Conservation (phyloP, 1,284 basidiomycete species). For the Naganishia sp. region DNA sequence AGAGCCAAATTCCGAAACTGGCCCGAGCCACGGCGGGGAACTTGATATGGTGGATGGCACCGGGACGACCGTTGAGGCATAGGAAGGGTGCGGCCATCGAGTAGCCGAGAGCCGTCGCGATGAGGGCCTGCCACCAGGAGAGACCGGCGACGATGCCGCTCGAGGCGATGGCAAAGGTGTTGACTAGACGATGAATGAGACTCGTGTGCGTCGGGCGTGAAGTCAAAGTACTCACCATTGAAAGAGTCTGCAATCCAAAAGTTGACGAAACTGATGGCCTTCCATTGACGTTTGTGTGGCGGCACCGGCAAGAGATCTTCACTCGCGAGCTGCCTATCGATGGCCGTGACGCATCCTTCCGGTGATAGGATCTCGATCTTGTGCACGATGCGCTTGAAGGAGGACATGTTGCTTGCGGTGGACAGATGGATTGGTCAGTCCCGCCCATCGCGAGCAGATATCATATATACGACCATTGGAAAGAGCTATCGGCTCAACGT, state of each 20-base stretch:
- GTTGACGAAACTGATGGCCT: slow-evolving; percentile 36
- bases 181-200: slow-evolving; percentile 79
- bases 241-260: slow-evolving; percentile 80
- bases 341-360: slow-evolving; percentile 47
- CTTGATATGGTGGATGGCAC: slow-evolving; percentile 73
- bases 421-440: no score
- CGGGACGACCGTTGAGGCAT: slow-evolving; percentile 75
- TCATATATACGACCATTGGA: no score
- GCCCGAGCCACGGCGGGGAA: slow-evolving; percentile 75
- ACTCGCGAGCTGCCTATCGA: slow-evolving; percentile 62
- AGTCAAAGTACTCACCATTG: slow-evolving; percentile 70
- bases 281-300: slow-evolving; percentile 48
- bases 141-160: slow-evolving; percentile 67
- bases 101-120: slow-evolving; percentile 64
- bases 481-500: no score
- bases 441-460: no score
- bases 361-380: slow-evolving; percentile 28
- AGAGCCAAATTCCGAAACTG: slow-evolving; percentile 77
- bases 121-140: slow-evolving; percentile 65
- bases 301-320: slow-evolving; percentile 46
- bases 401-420: slow-evolving; percentile 2
- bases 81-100: slow-evolving; percentile 70
- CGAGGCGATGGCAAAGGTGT: slow-evolving; percentile 62
- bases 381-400: slow-evolving; percentile 7
- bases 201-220: slow-evolving; percentile 51